Conservation (phyloP, 352 stramenopile genomes). For the Globisporangium viniferum region DNA sequence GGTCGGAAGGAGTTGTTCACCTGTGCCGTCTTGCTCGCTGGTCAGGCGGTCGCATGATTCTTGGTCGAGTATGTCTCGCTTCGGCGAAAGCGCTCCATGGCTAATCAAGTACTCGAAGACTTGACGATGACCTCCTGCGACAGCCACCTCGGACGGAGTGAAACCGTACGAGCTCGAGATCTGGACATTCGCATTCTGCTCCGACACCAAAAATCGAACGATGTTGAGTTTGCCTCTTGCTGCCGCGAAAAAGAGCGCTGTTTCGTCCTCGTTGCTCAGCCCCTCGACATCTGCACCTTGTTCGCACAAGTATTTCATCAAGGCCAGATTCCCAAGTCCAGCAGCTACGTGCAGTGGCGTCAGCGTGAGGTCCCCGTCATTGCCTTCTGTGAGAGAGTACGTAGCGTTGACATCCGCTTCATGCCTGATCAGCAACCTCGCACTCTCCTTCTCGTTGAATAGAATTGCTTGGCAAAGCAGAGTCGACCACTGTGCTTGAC, state of each 20-base stretch:
- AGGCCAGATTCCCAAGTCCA: not conserved
- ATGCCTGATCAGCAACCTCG: not conserved
- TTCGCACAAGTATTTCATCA: not conserved
- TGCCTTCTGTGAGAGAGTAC: not conserved
- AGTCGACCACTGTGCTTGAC: not conserved
- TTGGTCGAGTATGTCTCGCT: not conserved
- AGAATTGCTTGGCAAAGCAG: not conserved
- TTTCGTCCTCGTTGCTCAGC: not conserved
- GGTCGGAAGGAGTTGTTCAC: no score
- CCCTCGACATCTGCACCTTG: not conserved
- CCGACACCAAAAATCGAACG: not conserved
- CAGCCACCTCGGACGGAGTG: not conserved
- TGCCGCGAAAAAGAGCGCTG: not conserved
- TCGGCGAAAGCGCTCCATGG: not conserved
- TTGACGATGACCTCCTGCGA: not conserved
- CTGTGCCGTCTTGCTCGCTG: not conserved
- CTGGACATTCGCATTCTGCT: slow-evolving; percentile 1
- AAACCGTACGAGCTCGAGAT: not conserved
- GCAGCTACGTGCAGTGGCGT: not conserved
- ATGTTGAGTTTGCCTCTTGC: not conserved
- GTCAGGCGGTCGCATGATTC: not conserved
- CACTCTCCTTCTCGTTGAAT: not conserved
- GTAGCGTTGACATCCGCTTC: not conserved
- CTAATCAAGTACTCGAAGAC: not conserved
- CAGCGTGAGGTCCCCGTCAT: not conserved